Evolutionary conservation across 495 filamentous ascomycete species (phyloP).

Genomic region (Aspergillus coremiiformis): DNA sequence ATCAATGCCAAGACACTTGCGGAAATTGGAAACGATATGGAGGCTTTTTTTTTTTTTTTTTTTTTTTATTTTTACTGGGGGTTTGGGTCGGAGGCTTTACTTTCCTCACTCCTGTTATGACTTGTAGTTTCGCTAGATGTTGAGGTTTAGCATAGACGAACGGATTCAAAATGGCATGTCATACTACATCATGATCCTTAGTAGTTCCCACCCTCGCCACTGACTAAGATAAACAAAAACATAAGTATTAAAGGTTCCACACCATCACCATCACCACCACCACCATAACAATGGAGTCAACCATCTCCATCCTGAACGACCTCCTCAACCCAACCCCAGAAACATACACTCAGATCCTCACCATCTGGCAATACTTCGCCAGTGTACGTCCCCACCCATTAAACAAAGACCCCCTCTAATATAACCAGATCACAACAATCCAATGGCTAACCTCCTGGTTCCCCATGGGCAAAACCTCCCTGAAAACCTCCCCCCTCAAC

Average conservation of each 20-base stretch:
- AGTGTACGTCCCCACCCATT: neutral
- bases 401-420: conserved; percentile 1
- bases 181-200: too few species aligned
- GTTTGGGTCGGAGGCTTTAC: conserved; percentile 1
- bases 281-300: neutral
- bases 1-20: neutral
- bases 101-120: neutral
- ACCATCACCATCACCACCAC: too few species aligned
- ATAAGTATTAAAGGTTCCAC: neutral
- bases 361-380: neutral
- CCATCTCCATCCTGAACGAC: neutral
- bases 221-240: neutral
- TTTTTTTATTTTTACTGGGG: neutral
- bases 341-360: neutral
- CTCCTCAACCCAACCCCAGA: neutral
- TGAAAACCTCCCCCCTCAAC: conserved; percentile 59
- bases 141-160: neutral
- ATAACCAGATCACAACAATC: conserved; percentile 42
- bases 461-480: conserved; percentile 78
- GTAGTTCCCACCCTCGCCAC: too few species aligned
- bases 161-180: neutral
- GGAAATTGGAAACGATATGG: neutral
- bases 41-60: neutral
- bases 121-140: neutral
- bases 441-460: conserved; percentile 63